Conservation (phyloP, 1,284 basidiomycete genomes). For the Malassezia obtusa region DNA sequence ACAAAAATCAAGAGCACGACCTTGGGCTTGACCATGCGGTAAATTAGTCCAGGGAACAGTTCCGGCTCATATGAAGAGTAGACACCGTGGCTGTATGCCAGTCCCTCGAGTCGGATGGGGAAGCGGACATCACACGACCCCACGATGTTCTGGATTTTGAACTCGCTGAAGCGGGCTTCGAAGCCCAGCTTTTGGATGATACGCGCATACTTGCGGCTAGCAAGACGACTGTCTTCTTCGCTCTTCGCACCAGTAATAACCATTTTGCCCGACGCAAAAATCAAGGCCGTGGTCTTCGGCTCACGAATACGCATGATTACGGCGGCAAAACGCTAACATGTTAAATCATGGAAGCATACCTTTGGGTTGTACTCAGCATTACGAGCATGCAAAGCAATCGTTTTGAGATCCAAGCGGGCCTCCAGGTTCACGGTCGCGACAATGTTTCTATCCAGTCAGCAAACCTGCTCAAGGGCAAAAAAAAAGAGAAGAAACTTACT, state of each 20-base stretch:
- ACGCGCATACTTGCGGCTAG: constrained; percentile 95
- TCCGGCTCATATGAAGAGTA: constrained; percentile 97
- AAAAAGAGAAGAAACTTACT: constrained; percentile 40
- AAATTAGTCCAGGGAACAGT: constrained; percentile 98
- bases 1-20: constrained; percentile 98
- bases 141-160: constrained; percentile 99
- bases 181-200: constrained; percentile 99
- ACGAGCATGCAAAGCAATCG: constrained; percentile 90
- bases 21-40: constrained; percentile 99
- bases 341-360: constrained; percentile 51
- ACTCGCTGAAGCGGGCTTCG: constrained; percentile 98
- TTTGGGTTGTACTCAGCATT: constrained; percentile 99
- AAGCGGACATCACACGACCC: constrained; percentile 96
- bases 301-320: constrained; percentile 99
- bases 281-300: constrained; percentile 97
- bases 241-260: constrained; percentile 98
- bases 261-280: constrained; percentile 99
- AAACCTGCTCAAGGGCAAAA: neutral
- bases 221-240: constrained; percentile 92
- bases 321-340: constrained; percentile 86
- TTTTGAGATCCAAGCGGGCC: constrained; percentile 92
- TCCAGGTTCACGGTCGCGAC: constrained; percentile 98
- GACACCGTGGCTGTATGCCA: constrained; percentile 95
- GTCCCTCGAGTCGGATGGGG: constrained; percentile 92
- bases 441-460: constrained; percentile 61